These are phyloP conservation scores for Geranium incanum DNA, from an alignment of 441 rosid genomes.

Conservation along the genomic window DNA sequence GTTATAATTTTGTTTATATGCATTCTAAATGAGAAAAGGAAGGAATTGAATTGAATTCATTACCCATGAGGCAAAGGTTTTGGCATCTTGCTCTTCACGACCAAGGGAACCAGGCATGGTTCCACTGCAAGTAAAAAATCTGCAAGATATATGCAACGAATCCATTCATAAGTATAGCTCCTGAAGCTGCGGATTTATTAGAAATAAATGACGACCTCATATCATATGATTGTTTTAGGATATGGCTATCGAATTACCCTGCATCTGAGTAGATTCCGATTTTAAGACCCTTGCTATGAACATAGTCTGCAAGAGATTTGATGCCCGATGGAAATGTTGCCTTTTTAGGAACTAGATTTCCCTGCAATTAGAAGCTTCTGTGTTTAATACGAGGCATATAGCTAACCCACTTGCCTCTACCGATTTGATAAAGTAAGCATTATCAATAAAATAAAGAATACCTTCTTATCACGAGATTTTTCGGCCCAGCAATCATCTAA, in stretches of 20 bases:
- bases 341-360: constrained; percentile 44
- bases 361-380: constrained; percentile 33
- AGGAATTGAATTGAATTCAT: constrained; percentile 15
- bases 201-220: not conserved
- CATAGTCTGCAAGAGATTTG: constrained; percentile 57
- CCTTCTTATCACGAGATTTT: constrained; percentile 60
- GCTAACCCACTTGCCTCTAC: not conserved
- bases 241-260: constrained; percentile 32
- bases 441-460: constrained; percentile 16
- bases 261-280: constrained; percentile 68
- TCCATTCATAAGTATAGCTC: not conserved
- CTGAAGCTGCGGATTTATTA: not conserved
- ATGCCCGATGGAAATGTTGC: constrained; percentile 60
- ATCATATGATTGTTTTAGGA: not conserved
- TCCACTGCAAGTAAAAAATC: constrained; percentile 59
- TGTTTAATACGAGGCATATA: not conserved
- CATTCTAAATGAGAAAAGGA: not conserved
- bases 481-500: constrained; percentile 99
- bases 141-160: constrained; percentile 21
- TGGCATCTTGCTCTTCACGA: constrained; percentile 65
- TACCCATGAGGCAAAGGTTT: constrained; percentile 70
- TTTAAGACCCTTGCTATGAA: constrained; percentile 66
- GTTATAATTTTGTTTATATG: not conserved
- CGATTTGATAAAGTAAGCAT: too few species aligned
- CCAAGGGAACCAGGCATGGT: constrained; percentile 72